Base-by-base conservation (phyloP, 2,329 filamentous ascomycete species). In the Fusarium sp. region DNA sequence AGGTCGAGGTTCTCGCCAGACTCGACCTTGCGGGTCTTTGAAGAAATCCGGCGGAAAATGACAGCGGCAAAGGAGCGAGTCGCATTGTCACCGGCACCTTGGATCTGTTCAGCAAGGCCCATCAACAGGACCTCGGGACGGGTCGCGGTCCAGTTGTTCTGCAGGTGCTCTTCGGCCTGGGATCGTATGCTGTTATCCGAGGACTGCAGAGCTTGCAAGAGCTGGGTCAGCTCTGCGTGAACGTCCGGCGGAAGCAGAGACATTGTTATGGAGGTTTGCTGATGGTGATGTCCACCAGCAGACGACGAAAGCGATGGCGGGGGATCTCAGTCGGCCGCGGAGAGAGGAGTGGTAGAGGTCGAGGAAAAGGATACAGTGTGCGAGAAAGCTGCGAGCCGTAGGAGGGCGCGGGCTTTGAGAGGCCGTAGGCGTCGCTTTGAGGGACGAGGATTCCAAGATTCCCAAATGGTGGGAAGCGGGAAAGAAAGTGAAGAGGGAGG, bases 71-170 rank as follows among this genome's bases (percentile, higher is more conserved):
- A 99, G 15, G 95, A 94, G 76, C 96, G 93, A 65, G 91, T 92
- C 95, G 89, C 86, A 73, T 89, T 85, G 77, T 95, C 91, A 73
- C 89, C 88, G n/a, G 92, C 90, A 71, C 88, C 90, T 77, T 93
- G 90, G 74, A 97, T 91, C 83, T 98, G 95, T 84, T 98, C 96
- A 41, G 92, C 95, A 75, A 99, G 85, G 71, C 95, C 96, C 92
- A 98, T 96, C 78, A 99, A 85, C 73, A 98, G 86, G 74, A 97
- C 88, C 77, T 98, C 95, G 37, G 96, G 95, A 66, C 92, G 89
- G 61, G 89, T 87, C 67, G 85, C 84, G 37, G 94, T 92, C 96
- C 96, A 99, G 86, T 94, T 95, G 82, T 90, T 93, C 80, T 94
- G 93, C 68, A 99, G 86, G 80, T 95, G 92, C 71, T 97, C 94